Conservation (phyloP, 2,329 filamentous ascomycete genomes). For the Exophiala xenobiotica region DNA sequence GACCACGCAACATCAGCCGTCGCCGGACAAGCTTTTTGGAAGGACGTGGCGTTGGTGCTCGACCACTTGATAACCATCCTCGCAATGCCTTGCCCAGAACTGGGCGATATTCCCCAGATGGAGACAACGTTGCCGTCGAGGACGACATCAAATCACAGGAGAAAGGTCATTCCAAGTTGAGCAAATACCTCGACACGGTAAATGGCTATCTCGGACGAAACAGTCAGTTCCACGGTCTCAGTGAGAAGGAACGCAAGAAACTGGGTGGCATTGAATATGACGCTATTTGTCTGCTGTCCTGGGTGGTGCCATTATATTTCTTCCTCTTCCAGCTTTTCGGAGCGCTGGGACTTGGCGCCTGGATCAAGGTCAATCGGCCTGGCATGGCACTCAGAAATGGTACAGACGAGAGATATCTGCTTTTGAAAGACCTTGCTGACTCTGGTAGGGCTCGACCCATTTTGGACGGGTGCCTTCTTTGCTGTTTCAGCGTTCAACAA, state of each 20-base stretch:
- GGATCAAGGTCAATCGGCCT: slow-evolving; percentile 41
- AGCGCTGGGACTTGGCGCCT: slow-evolving; percentile 45
- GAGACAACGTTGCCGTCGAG: slow-evolving; percentile 5
- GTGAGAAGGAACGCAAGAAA: slow-evolving; percentile 40
- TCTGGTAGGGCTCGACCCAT: slow-evolving; percentile 40
- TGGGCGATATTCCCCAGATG: not conserved
- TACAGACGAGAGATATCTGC: not conserved
- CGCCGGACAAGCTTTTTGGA: slow-evolving; percentile 22
- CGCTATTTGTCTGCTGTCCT: slow-evolving; percentile 33
- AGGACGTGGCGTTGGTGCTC: slow-evolving; percentile 26
- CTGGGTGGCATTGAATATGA: slow-evolving; percentile 49
- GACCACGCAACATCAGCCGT: slow-evolving; percentile 6
- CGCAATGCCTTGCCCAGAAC: slow-evolving; percentile 16
- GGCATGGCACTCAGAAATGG: slow-evolving; percentile 12
- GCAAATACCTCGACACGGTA: slow-evolving; percentile 26
- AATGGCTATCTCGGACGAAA: slow-evolving; percentile 44
- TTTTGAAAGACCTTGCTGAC: not conserved
- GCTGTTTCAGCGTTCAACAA: slow-evolving; percentile 54
- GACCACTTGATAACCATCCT: slow-evolving; percentile 23
- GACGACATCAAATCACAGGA: not conserved
- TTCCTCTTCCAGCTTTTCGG: slow-evolving; percentile 47
- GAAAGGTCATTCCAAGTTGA: slow-evolving; percentile 4
- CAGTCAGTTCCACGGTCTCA: slow-evolving; percentile 50
- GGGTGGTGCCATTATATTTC: slow-evolving; percentile 42
- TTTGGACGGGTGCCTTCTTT: slow-evolving; percentile 42